Evolutionary conservation across 2,329 filamentous ascomycete genomes (phyloP).

Genomic region (Thielaviopsis euricoi): DNA sequence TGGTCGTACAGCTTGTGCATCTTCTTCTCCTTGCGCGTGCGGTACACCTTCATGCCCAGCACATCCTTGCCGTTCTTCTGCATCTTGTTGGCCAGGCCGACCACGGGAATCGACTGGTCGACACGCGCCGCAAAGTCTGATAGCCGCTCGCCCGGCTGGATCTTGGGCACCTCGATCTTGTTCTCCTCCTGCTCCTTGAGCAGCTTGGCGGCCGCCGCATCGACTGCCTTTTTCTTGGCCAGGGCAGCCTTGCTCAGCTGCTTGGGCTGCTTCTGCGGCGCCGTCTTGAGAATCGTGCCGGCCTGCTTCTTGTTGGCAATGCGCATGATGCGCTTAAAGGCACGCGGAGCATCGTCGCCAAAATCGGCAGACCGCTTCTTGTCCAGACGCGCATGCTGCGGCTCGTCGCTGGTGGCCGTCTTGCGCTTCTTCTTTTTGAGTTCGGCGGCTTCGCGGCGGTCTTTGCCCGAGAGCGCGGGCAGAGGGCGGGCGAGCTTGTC

Average conservation of each 20-base stretch:
- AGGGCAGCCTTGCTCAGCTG: conserved; percentile 37
- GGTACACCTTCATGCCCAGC: conserved; percentile 46
- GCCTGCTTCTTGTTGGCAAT: conserved; percentile 29
- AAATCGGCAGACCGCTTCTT: conserved; percentile 23
- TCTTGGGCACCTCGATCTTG: conserved; percentile 38
- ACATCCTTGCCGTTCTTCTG: conserved; percentile 45
- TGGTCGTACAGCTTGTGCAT: conserved; percentile 70
- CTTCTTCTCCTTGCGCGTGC: conserved; percentile 71
- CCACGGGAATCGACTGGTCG: conserved; percentile 65
- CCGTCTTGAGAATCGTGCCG: conserved; percentile 6
- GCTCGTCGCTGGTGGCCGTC: conserved; percentile 25
- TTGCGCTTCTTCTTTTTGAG: conserved; percentile 17
- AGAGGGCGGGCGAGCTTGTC: conserved; percentile 5
- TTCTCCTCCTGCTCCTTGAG: conserved; percentile 15
- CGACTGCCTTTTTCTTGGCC: conserved; percentile 34
- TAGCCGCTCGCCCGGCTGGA: conserved; percentile 68
- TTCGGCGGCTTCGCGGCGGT: conserved; percentile 12
- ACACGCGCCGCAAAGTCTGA: conserved; percentile 71
- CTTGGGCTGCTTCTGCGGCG: conserved; percentile 18
- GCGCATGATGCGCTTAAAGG: conserved; percentile 75
- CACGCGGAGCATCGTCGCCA: conserved; percentile 70
- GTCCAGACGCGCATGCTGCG: conserved; percentile 16
- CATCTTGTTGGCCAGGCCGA: conserved; percentile 49
- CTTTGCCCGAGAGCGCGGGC: conserved; percentile 6
- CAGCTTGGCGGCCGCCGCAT: conserved; percentile 15